Evolutionary conservation across 2,329 filamentous ascomycete species (phyloP).

Genomic region (Waltergamsia citrina): DNA sequence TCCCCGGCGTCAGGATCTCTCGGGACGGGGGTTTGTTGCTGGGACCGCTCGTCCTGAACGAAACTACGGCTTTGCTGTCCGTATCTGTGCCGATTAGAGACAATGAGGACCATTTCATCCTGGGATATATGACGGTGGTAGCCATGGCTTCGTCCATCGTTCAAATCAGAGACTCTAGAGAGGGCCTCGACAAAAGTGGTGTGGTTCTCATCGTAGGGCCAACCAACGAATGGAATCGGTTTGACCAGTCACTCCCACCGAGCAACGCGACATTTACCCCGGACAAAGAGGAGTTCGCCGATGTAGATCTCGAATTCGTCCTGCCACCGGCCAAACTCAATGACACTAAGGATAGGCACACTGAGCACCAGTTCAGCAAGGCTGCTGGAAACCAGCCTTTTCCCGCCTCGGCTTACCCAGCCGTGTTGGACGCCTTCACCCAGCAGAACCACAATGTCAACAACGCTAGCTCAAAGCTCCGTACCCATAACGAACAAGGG

Average conservation of each 20-base stretch:
- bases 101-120: conserved; percentile 47
- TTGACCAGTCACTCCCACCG: conserved; percentile 32
- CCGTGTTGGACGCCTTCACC: conserved; percentile 51
- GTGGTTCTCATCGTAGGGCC: conserved; percentile 64
- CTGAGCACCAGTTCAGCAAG: conserved; percentile 2
- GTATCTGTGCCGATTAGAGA: conserved; percentile 72
- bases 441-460: conserved; percentile 40
- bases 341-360: conserved; percentile 17
- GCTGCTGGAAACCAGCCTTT: conserved; percentile 37
- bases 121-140: conserved; percentile 81
- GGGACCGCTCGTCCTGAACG: conserved; percentile 66
- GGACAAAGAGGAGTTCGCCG: conserved; percentile 24
- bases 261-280: conserved; percentile 36
- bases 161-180: conserved; percentile 50
- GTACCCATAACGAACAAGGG: conserved; percentile 64
- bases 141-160: conserved; percentile 56
- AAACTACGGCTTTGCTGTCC: conserved; percentile 66
- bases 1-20: conserved; percentile 38
- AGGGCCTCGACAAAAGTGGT: conserved; percentile 64
- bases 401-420: conserved; percentile 50
- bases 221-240: conserved; percentile 54
- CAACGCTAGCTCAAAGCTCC: conserved; percentile 59
- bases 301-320: conserved; percentile 45
- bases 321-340: conserved; percentile 40
- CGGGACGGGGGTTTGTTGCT: conserved; percentile 55